Conservation (phyloP, 768 basidiomycete genomes). For the Galerina sulciceps region DNA sequence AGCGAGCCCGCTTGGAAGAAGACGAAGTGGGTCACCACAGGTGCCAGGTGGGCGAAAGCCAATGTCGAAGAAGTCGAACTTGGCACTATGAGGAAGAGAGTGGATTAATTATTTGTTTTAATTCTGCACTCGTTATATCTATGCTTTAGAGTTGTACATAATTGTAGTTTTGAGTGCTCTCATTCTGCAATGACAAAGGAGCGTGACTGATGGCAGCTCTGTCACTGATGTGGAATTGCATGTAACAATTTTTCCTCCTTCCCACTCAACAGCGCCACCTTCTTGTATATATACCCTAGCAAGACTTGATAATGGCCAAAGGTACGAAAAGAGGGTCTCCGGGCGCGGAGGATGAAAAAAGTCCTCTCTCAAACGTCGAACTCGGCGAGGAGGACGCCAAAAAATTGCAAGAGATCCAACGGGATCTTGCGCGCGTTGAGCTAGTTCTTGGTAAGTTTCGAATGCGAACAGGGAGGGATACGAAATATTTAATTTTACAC, state of each 20-base stretch:
- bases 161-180: no score
- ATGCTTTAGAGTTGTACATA: no score
- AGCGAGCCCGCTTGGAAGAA: constrained; percentile 40
- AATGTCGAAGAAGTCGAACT: constrained; percentile 77
- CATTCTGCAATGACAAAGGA: no score
- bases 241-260: no score
- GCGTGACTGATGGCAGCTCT: no score
- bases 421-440: constrained; percentile 73
- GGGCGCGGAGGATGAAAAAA: constrained; percentile 78
- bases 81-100: constrained; percentile 74
- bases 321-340: constrained; percentile 79
- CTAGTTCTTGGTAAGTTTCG: constrained; percentile 66
- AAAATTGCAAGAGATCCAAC: constrained; percentile 68
- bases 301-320: constrained; percentile 38
- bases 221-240: no score
- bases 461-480: neutral
- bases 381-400: constrained; percentile 73
- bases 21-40: constrained; percentile 37
- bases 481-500: constrained; percentile 3
- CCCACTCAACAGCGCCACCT: constrained; percentile 4
- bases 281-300: constrained; percentile 7
- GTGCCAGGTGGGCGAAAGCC: constrained; percentile 37
- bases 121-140: no score
- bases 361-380: constrained; percentile 67
- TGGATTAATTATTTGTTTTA: constrained; percentile 48